These are phyloP conservation scores for Candida sakaeoensis DNA, from an alignment of 805 yeast genomes.

Conservation along the genomic window DNA sequence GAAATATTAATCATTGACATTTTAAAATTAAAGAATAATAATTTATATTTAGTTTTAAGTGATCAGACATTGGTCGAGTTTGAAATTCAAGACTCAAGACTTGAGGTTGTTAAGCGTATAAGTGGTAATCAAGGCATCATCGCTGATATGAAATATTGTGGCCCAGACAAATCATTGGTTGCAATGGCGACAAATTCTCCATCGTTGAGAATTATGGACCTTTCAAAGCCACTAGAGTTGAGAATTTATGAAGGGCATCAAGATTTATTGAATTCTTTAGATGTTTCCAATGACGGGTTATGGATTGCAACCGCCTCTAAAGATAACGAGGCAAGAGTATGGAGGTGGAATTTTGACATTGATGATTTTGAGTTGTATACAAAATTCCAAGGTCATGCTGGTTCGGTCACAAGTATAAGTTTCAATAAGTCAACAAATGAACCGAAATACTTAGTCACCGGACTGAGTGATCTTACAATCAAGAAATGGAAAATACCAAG, in stretches of 20 bases:
- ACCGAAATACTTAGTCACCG: slow-evolving; percentile 77
- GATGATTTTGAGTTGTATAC: slow-evolving; percentile 47
- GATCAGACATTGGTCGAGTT: slow-evolving; percentile 77
- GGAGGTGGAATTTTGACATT: slow-evolving; percentile 57
- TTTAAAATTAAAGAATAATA: slow-evolving; percentile 28
- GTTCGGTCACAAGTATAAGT: slow-evolving; percentile 78
- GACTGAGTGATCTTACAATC: slow-evolving; percentile 78
- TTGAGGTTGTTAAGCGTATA: slow-evolving; percentile 51
- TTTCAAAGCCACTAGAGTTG: slow-evolving; percentile 57
- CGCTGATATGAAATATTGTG: slow-evolving; percentile 81
- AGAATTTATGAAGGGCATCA: slow-evolving; percentile 74
- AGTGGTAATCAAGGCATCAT: slow-evolving; percentile 96
- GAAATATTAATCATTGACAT: slow-evolving; percentile 70
- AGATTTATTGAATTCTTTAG: slow-evolving; percentile 79
- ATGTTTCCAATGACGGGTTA: slow-evolving; percentile 69
- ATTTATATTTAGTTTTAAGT: slow-evolving; percentile 56
- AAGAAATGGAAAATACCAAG: slow-evolving; percentile 80
- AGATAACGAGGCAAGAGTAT: slow-evolving; percentile 78
- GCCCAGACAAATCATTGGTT: slow-evolving; percentile 52
- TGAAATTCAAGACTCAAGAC: slow-evolving; percentile 19
- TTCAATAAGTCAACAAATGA: slow-evolving; percentile 52
- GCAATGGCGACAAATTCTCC: slow-evolving; percentile 96
- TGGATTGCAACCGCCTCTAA: slow-evolving; percentile 94
- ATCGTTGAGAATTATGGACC: slow-evolving; percentile 70
- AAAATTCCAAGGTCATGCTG: slow-evolving; percentile 79